Percentiles rank a stretch among this genome's conserved stretches.
phyloP scores from a whole-genome alignment of 768 basidiomycete genomes.

The Lyophyllum shimeji region DNA sequence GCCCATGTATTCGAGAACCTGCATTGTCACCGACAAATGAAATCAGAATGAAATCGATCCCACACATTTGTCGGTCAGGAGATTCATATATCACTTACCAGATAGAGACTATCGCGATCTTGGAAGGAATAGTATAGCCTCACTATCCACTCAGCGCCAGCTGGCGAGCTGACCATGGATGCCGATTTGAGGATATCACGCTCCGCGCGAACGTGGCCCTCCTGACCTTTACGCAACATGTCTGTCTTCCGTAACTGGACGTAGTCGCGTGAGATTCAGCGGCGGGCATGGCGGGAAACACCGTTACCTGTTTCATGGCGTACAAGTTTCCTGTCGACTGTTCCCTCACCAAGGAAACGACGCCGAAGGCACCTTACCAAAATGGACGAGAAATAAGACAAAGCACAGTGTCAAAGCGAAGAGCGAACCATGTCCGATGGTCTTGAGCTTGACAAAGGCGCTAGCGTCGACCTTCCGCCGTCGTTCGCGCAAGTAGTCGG shows the following conservation, averaged over 20 bases:
- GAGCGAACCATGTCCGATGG: conserved; percentile 84
- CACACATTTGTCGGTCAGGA: conserved; percentile 16
- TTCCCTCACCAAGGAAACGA: conserved; percentile 90
- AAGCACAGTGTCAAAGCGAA: conserved; percentile 13
- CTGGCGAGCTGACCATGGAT: conserved; percentile 71
- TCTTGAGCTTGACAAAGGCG: conserved; percentile 87
- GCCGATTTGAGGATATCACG: conserved; percentile 93
- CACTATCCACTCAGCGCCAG: conserved; percentile 91
- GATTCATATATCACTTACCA: conserved; percentile 61
- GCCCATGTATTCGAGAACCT: conserved; percentile 95
- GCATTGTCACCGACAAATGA: conserved; percentile 41
- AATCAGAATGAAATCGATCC: conserved; percentile 51
- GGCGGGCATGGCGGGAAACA: conserved; percentile 2
- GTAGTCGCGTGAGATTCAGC: conserved; percentile 17
- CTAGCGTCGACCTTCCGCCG: conserved; percentile 81
- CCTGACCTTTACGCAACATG: conserved; percentile 95
- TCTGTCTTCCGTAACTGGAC: conserved; percentile 79
- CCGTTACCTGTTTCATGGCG: conserved; percentile 92
- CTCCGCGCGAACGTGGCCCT: conserved; percentile 95
- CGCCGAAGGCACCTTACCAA: conserved; percentile 60
- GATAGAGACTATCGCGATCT: conserved; percentile 92
- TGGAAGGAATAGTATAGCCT: conserved; percentile 92
- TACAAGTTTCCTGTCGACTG: conserved; percentile 75
- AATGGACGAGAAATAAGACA: conserved; percentile 1
- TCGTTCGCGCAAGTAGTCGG: conserved; percentile 82